Evolutionary conservation across 441 rosid genomes (phyloP).

Genomic region (Syzygium malaccense): DNA sequence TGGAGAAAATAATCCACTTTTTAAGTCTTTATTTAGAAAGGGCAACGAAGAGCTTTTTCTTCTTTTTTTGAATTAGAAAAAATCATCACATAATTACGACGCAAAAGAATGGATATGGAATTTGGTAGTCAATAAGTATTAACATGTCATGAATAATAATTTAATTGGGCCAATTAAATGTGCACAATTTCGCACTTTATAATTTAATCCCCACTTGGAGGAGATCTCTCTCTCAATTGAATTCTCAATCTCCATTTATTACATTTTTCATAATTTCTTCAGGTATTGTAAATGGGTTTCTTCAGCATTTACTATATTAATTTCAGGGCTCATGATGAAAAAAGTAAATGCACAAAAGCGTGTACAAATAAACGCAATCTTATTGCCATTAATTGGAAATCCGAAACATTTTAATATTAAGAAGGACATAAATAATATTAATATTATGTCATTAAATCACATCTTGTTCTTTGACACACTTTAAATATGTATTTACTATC

Average conservation of each 20-base stretch:
- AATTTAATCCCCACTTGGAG: background rate
- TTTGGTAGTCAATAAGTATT: background rate
- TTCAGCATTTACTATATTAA: background rate
- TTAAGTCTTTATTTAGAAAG: background rate
- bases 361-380: background rate
- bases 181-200: background rate
- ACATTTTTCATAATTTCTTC: background rate
- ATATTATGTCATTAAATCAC: background rate
- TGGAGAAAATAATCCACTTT: background rate
- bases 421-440: background rate
- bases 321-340: background rate
- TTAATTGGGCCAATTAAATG: background rate
- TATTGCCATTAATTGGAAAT: background rate
- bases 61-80: background rate
- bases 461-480: background rate
- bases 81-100: background rate
- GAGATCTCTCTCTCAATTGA: background rate
- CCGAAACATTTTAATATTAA: background rate
- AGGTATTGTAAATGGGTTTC: background rate
- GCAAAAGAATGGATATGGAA: background rate
- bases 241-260: background rate
- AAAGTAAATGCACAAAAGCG: background rate
- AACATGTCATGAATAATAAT: background rate
- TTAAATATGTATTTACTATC: background rate
- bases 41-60: background rate